Evolutionary conservation across 768 basidiomycete species (phyloP).

Genomic region (Clavulina sp.): DNA sequence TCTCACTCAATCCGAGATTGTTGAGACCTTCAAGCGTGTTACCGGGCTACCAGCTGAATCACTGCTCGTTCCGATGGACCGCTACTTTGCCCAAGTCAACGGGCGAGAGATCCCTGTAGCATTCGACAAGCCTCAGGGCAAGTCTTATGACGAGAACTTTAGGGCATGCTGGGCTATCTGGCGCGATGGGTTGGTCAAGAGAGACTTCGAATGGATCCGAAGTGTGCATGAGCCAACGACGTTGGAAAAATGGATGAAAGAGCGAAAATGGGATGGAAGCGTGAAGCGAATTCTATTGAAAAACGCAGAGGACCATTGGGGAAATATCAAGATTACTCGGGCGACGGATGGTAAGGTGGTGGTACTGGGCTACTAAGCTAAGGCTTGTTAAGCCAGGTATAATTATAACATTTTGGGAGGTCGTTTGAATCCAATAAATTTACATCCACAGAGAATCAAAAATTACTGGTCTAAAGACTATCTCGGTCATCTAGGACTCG

Average conservation of each 20-base stretch:
- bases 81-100: constrained; percentile 20
- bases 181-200: constrained; percentile 27
- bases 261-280: constrained; percentile 18
- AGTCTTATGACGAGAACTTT: constrained; percentile 22
- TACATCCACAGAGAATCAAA: too few species aligned
- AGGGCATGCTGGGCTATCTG: constrained; percentile 28
- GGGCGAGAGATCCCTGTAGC: constrained; percentile 20
- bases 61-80: constrained; percentile 19
- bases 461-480: too few species aligned
- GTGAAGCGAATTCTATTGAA: too few species aligned
- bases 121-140: constrained; percentile 12
- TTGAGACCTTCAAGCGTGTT: constrained; percentile 23
- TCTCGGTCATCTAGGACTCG: too few species aligned
- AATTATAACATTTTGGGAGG: too few species aligned
- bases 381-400: too few species aligned
- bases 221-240: constrained; percentile 21
- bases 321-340: too few species aligned
- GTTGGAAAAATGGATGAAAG: constrained; percentile 27
- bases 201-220: constrained; percentile 29
- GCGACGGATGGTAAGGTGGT: too few species aligned
- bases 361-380: too few species aligned
- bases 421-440: too few species aligned
- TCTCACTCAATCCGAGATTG: constrained; percentile 23
- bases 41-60: constrained; percentile 23
- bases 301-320: too few species aligned